Base-by-base conservation (phyloP, 73 alveolate species). In the Tetrahymena borealis region DNA sequence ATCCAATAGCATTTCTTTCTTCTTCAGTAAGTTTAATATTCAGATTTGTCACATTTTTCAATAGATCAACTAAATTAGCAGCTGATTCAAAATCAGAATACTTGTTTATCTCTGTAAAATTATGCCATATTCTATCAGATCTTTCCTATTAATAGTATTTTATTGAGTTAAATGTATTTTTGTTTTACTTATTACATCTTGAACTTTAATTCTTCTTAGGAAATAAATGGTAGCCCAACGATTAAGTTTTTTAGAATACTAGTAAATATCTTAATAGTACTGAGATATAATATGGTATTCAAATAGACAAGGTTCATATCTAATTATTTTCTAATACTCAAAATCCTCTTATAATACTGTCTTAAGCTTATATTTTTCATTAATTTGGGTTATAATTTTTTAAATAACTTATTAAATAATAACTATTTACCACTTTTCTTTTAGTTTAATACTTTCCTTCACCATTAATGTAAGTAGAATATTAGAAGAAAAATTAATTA, bases 21-120 rank as follows among this genome's bases (percentile, higher is more conserved):
- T 94, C 92, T 24, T 94, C 94, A 18, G 97, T 94, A 11, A 94
- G 24, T 43, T 90, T 85, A 13, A 94, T 38, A n/a, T 35, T 33
- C 11, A 5, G 33, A 12, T 91, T 28, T 91, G 33, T 60, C 0
- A 60, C 35, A 60, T 60, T n/a, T 6, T 60, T 79, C 1, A 79
- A 40, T 32, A 79, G 10, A 32, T 79, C 91, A 79, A 79, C 43
- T 7, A 79, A 12, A 79, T n/a, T 2, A 6, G 91, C 20, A 16
- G 91, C 91, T 16, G 91, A 79, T 32, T 79, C 10, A 79, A 79
- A 79, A 79, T 79, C 91, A 0, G 85, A 20, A 16, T 18, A 60
- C 18, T 20, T 20, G 35, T 60, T n/a, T 18, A 60, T 60, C 28
- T 3, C n/a, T 2, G 35, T 16, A 18, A 10, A 24, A 60, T 60